Evolutionary conservation across 371 early-diverging fungal genomes (phyloP), one percentile per base, ranked within the genome.

Genomic region (Haplosporangium sp.): DNA sequence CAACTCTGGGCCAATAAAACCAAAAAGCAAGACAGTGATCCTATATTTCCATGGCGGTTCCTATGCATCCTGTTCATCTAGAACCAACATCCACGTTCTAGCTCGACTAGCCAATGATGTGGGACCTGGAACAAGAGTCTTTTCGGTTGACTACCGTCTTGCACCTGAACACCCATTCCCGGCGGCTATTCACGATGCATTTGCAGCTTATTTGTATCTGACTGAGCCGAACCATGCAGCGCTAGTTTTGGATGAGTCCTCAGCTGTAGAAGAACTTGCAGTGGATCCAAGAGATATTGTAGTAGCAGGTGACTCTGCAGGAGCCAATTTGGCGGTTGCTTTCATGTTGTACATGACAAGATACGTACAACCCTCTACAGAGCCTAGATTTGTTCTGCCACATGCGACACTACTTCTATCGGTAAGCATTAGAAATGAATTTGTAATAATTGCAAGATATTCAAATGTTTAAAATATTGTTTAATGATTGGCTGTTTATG

Each of bases 121-220:
- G 17, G 77, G 77, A 8, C 76, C 86, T 0, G 82, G 84, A 10
- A 69, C 85, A 6, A 62, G 85, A 20, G 71, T 79, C n/a, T 83
- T 88, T 63, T 76, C 89, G 0, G 85, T 94, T 58, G 88, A 93
- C 71, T 95, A 96, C 83, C 86, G 96, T 20, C 78, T 94, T 35
- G 93, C 95, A 0, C 96, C 96, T 0, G 92, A 94, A 44, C 74
- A 88, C 64, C 91, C 94, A 15, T 97, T 96, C 72, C 97, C 97
- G 1, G 86, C 90, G 34, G 93, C 93, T 11, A 83, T 97, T 7
- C 91, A 93, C 60, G 96, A 96, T 85, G 92, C 74, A 8, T 73
- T 70, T 40, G 86, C 92, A 34, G 91, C 93, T 0, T 96, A 94
- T 72, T 61, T 88, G 48, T 88, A 90, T 63, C 82, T 98, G 48